Conservation (phyloP, 306 rosid species). For the Quercus agrifolia region DNA sequence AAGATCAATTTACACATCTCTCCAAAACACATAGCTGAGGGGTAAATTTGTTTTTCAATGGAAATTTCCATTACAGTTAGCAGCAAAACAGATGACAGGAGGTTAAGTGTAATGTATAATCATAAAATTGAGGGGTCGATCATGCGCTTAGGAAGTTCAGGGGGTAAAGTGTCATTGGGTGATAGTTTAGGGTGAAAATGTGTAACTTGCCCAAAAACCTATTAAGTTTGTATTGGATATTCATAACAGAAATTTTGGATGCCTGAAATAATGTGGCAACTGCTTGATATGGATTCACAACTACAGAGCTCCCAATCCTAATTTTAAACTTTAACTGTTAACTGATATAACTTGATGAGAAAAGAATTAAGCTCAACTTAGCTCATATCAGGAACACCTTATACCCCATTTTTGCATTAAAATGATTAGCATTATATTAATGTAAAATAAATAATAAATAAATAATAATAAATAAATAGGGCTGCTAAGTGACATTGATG, state of each 20-base stretch:
- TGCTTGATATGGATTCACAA: neutral
- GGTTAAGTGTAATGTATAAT: too few relatives aligned
- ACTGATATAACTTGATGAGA: neutral
- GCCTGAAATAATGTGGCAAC: constrained; percentile 1
- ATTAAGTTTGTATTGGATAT: constrained; percentile 3
- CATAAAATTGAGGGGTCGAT: too few relatives aligned
- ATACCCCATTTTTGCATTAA: neutral
- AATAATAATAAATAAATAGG: neutral
- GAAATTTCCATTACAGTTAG: too few relatives aligned
- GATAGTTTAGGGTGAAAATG: too few relatives aligned
- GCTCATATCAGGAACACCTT: neutral
- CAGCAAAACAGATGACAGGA: too few relatives aligned
- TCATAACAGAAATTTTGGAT: neutral
- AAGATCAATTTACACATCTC: too few relatives aligned
- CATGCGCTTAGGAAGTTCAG: too few relatives aligned
- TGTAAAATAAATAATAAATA: neutral
- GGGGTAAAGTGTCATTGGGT: too few relatives aligned
- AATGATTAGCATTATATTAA: neutral
- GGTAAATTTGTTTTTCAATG: too few relatives aligned
- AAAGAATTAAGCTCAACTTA: neutral
- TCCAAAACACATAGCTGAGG: too few relatives aligned
- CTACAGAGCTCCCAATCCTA: constrained; percentile 1
- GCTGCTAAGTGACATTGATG: neutral
- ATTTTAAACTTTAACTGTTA: neutral
- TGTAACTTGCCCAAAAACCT: too few relatives aligned